Evolutionary conservation across 2,329 filamentous ascomycete genomes (phyloP).

Genomic region (Xylariaceae sp.): DNA sequence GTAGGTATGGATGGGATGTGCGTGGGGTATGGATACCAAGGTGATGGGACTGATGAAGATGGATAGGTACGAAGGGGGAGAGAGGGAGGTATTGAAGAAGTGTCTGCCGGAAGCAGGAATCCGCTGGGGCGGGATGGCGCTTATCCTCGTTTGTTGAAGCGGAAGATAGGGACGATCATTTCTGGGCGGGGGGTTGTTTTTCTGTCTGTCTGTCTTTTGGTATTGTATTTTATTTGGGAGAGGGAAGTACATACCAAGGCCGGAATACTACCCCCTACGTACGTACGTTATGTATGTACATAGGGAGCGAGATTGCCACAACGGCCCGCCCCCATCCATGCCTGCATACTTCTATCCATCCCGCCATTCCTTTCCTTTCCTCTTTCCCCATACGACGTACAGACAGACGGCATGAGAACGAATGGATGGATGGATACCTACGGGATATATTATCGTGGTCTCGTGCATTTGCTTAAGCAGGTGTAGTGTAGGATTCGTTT

Average conservation of each 20-base stretch:
- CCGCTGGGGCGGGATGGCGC: background rate
- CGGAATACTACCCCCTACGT: background rate
- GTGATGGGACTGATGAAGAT: too few relatives aligned
- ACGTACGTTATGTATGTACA: background rate
- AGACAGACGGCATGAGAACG: background rate
- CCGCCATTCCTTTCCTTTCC: background rate
- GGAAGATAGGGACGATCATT: background rate
- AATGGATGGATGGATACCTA: background rate
- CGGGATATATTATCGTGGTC: too few relatives aligned
- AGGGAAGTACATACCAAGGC: too few relatives aligned
- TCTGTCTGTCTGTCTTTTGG: background rate
- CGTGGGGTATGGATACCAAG: too few relatives aligned
- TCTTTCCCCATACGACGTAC: too few relatives aligned
- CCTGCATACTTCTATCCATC: background rate
- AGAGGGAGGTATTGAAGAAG: background rate
- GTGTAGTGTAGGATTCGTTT: too few relatives aligned
- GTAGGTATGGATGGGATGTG: too few relatives aligned
- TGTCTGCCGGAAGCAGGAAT: background rate
- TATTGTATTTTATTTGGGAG: background rate
- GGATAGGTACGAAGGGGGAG: too few relatives aligned
- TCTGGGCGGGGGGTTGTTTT: background rate
- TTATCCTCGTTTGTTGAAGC: background rate
- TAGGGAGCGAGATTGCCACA: background rate
- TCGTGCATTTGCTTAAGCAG: too few relatives aligned
- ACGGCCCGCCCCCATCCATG: background rate